Base-by-base conservation (phyloP, 768 basidiomycete species). In the Boletellus sp. region DNA sequence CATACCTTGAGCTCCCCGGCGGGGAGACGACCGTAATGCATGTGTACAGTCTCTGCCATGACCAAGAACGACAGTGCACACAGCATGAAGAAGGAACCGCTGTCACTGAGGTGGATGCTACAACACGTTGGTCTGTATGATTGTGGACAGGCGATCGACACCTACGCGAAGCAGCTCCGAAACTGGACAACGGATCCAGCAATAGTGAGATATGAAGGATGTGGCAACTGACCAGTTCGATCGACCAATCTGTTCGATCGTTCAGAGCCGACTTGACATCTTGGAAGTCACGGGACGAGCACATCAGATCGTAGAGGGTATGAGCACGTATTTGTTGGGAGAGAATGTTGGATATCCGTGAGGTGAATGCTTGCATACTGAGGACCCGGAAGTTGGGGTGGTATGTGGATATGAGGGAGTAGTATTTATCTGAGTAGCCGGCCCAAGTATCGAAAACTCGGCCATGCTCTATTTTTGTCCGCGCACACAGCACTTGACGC, bases 11-110 rank as follows among this genome's bases (percentile, higher is more conserved):
- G 43, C 23, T 63, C 44, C 0, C 23, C 23, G 26, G 61, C 41
- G 32, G 63, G 41, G 41, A 65, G 58, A 43, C 58, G 46, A 46
- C 48, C 52, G 23, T 65, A 58, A 9, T 43, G 46, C 1, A 62
- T 20, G 20, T 45, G 52, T 13, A 57, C 57, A 10, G 38, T 57
- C 34, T 63, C 62, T 0, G 63, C 55, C 51, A 59, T 45, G 1
- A 53, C 20, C 28, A 63, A 26, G 19, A 64, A 57, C 4, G 40
- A 49, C 35, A 64, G 28, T 2, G 45, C 16, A 15, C 44, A 55
- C 7, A 54, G 17, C 48, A 35, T 53, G 45, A 59, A 44, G 20
- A 55, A 42, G 37, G 24, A 34, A 16, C 32, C 26, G 5, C 45
- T 41, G 1, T 23, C 51, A 26, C 7, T 19, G 42, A 64, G 24